Evolutionary conservation across 2,329 filamentous ascomycete genomes (phyloP), one percentile per base, ranked within the genome.

Genomic region (Tympanopsis confertula): DNA sequence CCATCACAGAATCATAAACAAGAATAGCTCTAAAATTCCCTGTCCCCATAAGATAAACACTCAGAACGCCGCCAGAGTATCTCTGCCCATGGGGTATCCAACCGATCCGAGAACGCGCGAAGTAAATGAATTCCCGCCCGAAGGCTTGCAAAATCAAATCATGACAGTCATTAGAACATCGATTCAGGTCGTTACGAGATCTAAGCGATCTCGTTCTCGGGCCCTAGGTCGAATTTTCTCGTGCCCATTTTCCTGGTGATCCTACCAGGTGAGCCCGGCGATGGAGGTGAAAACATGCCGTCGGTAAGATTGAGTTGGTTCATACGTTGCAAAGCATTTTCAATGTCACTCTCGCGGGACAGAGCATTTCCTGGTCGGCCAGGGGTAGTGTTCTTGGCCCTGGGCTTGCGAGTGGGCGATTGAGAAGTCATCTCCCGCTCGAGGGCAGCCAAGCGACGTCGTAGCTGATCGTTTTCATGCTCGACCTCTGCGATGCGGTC

Each of bases 201-300:
- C n/a, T n/a, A n/a, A n/a, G n/a, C n/a, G 15, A 33, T 33, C 12
- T 33, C 35, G 7, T 33, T 15, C 15, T 33, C 30, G 17, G 30
- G 30, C 12, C 10, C 30, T 7, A 33, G 15, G 17, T 52, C 50
- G 51, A 51, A 55, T 37, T 51, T 54, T 40, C 40, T 50, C 5
- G 46, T 39, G 10, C 45, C 14, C n/a, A 38, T 17, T 20, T 38
- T 29, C 14, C 36, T 44, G 35, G 53, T 35, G 38, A 52, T 54
- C 40, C 44, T 55, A 5, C 32, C 48, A 3, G 54, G 54, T 39
- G 51, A 20, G 10, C 30, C 30, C 13, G 10, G 7, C 19, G 17
- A 20, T 5, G 17, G 10, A 13, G 17, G 17, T 7, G 17, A 10
- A 13, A 20, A 22, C 20, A 19, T 36, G 13, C 15, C 20, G 5